These are phyloP conservation scores for Sphaerosporella brunnea DNA, from an alignment of 495 filamentous ascomycete species.

Conservation along the genomic window DNA sequence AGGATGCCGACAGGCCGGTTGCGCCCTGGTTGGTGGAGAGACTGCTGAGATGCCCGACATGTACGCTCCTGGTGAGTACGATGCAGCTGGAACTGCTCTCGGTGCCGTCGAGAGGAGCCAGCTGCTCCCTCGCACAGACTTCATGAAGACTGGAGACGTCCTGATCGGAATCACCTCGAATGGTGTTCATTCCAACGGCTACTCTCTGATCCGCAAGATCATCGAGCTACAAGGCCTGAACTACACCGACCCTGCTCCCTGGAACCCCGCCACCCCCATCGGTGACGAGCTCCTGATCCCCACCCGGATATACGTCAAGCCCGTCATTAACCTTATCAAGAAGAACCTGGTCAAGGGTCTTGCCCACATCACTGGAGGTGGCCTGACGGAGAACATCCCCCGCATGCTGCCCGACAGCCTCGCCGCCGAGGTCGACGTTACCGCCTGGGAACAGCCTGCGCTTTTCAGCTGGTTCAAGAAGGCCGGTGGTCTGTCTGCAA, in stretches of 20 bases:
- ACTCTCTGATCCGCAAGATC: conserved; percentile 80
- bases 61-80: conserved; percentile 68
- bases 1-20: conserved; percentile 64
- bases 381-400: conserved; percentile 79
- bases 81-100: conserved; percentile 72
- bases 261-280: conserved; percentile 39
- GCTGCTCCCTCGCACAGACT: conserved; percentile 54
- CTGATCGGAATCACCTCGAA: conserved; percentile 66
- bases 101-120: conserved; percentile 55
- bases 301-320: conserved; percentile 64
- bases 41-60: conserved; percentile 96
- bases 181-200: conserved; percentile 87
- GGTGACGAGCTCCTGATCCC: conserved; percentile 63
- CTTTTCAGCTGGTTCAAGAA: conserved; percentile 74
- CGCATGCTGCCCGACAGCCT: conserved; percentile 69
- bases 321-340: conserved; percentile 45
- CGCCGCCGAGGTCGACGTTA: conserved; percentile 57
- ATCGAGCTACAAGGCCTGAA: conserved; percentile 49
- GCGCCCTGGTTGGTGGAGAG: conserved; percentile 86
- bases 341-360: conserved; percentile 59
- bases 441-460: conserved; percentile 48
- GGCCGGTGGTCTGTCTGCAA: conserved; percentile 49
- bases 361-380: conserved; percentile 91
- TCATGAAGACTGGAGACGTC: conserved; percentile 63
- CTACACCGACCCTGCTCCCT: conserved; percentile 57